Base-by-base conservation (phyloP, 2,329 filamentous ascomycete species). In the Fusarium armeniacum region DNA sequence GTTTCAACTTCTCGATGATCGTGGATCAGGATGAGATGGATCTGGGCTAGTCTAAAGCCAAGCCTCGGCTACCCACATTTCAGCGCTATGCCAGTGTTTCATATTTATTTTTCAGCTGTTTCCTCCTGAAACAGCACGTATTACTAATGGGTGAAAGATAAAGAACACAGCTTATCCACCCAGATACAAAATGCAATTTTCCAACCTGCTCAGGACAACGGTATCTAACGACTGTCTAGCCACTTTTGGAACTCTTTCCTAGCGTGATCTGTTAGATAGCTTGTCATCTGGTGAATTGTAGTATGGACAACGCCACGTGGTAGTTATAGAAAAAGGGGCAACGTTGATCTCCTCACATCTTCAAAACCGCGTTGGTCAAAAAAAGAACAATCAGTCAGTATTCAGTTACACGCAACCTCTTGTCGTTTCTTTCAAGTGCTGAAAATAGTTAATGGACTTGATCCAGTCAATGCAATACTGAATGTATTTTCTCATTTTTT, bases 61-160 rank as follows among this genome's bases (percentile, higher is more conserved):
- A 60, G 57, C 15, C 30, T 56, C 41, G 16, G 28, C 16, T 10
- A 16, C 32, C 38, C 46, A 30, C 15, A 44, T n/a, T 16, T n/a
- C 55, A 20, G 26, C 20, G 22, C 7, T 32, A 6, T 32, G 10
- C 16, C 12, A 20, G 43, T 32, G 58, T 61, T 61, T 61, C 52
- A 50, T 28, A 5, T 11, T 11, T 8, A 35, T 20, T 20, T 13
- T 9, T 58, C 36, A 44, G 52, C 44, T 61, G 52, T 61, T 58
- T 50, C 44, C 26, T 12, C 15, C 15, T 30, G 43, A 13, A 28
- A 26, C 24, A 26, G 24, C 24, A 26, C 24, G 24, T 26, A 26
- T 26, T 26, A 26, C 24, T 26, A 26, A 26, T 7, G 20, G 20
- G 20, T 20, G 32, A 16, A 33, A 15, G 2, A 15, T 15, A 15